phyloP scores from a whole-genome alignment of 2,329 filamentous ascomycete species.

The Dothiorella sarmentorum region DNA sequence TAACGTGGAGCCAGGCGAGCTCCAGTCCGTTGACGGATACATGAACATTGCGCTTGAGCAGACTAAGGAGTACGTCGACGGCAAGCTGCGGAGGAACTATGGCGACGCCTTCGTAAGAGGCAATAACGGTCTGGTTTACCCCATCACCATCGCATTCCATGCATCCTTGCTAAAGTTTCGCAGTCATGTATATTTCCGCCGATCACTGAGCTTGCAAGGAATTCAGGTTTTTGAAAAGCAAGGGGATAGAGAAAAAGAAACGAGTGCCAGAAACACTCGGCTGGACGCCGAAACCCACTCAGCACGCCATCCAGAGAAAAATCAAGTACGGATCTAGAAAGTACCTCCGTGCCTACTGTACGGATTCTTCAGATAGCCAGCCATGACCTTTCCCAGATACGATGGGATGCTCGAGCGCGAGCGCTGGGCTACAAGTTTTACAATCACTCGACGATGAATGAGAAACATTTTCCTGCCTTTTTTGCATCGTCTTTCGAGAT shows the following conservation, averaged over 20 bases:
- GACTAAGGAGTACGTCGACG: slow-evolving; percentile 87
- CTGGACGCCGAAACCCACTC: not conserved
- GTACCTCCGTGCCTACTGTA: not conserved
- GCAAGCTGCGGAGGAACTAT: slow-evolving; percentile 75
- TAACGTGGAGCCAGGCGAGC: slow-evolving; percentile 62
- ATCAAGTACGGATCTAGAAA: not conserved
- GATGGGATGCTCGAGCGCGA: not conserved
- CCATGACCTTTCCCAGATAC: not conserved
- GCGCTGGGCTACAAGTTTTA: not conserved
- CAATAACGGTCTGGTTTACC: slow-evolving; percentile 72
- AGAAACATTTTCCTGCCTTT: no score
- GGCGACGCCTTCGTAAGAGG: slow-evolving; percentile 94
- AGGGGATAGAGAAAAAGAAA: not conserved
- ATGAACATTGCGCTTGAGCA: slow-evolving; percentile 99
- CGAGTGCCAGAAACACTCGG: not conserved
- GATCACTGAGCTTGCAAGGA: slow-evolving; percentile 20
- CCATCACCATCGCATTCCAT: not conserved
- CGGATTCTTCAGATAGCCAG: not conserved
- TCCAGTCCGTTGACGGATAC: slow-evolving; percentile 96
- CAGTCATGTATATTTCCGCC: slow-evolving; percentile 28
- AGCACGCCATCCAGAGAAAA: not conserved
- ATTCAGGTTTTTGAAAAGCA: not conserved
- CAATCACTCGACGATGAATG: no score
- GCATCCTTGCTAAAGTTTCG: not conserved
- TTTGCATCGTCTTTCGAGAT: no score